A percentile compares a stretch with the other conserved stretches of the same genome.
These are phyloP conservation scores for Boletus subparvulus DNA, from an alignment of 768 basidiomycete genomes.

Conservation along the genomic window DNA sequence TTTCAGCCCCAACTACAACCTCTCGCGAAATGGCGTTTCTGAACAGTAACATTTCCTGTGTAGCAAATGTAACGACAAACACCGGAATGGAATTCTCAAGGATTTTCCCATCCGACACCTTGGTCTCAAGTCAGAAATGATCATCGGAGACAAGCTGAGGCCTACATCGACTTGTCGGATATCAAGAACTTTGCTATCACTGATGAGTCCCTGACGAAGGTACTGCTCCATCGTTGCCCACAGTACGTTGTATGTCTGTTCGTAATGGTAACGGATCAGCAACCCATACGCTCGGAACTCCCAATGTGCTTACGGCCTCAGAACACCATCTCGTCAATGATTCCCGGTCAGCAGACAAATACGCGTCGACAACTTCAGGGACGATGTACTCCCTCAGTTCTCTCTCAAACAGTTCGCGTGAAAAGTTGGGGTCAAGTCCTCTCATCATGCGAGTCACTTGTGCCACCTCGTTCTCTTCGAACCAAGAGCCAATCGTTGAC, in stretches of 20 bases:
- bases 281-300: not conserved
- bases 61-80: constrained; percentile 87
- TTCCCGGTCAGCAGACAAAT: constrained; percentile 86
- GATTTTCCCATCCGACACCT: constrained; percentile 86
- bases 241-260: constrained; percentile 92
- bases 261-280: not conserved
- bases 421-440: constrained; percentile 84
- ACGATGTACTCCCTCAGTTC: constrained; percentile 96
- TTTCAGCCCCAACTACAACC: constrained; percentile 80
- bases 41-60: constrained; percentile 93
- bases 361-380: constrained; percentile 96
- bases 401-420: constrained; percentile 80
- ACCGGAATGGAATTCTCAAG: constrained; percentile 89
- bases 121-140: constrained; percentile 6
- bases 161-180: constrained; percentile 96
- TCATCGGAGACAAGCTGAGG: constrained; percentile 9
- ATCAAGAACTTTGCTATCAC: constrained; percentile 92
- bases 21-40: constrained; percentile 88
- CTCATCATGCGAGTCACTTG: constrained; percentile 88
- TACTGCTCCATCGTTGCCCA: constrained; percentile 98
- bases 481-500: constrained; percentile 82
- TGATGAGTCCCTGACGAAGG: constrained; percentile 83
- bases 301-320: constrained; percentile 72
- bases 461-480: constrained; percentile 98
- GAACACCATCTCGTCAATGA: constrained; percentile 88